Base-by-base conservation (phyloP, 352 stramenopile genomes). In the Pythium apleroticum region DNA sequence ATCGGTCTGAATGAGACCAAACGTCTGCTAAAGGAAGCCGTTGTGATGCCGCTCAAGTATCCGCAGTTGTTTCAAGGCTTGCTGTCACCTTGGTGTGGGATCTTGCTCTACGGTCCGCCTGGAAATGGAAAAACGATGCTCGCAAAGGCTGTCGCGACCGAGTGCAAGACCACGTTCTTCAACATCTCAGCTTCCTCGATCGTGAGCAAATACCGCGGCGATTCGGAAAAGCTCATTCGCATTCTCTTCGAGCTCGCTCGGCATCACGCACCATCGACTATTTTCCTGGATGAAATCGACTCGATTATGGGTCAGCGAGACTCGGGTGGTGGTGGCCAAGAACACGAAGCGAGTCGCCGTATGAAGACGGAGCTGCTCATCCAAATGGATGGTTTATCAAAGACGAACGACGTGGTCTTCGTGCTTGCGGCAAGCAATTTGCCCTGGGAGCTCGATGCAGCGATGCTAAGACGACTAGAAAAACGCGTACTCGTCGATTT, bases 41-140 rank as follows among this genome's bases (percentile, higher is more conserved):
- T 99, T 1, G 93, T 99, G 25, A 95, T 99, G 76, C 96, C 96
- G 10, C 76, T 98, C 46, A 96, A 95, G 76, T 98, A 98, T 61
- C 96, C 96, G 4, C 87, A 98, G 55, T 81, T 98, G 27, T 99
- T 99, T 60, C 85, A 92, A 58, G 96, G 96, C 0, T 80, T 98
- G 27, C 73, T 97, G 1, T 89, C 84, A 1, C 84, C 86, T 0
- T 95, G 86, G 86, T 98, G 97, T 62, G 95, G 95, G 15, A 95
- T 97, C 49, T 52, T 97, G 11, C 67, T 97, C 1, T 97, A 92
- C 37, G 91, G 91, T 0, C 87, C 86, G 1, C 86, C 87, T 15
- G 87, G 86, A 27, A 96, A 91, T 30, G 87, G 87, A 50, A 96
- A 96, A 66, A 96, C 87, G n/a, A 94, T 96, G 86, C 78, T 96